A percentile compares a stretch with the other conserved stretches of the same genome.
phyloP scores from a whole-genome alignment of 2,329 filamentous ascomycete species.

The Iodosphaeria phyllophila region DNA sequence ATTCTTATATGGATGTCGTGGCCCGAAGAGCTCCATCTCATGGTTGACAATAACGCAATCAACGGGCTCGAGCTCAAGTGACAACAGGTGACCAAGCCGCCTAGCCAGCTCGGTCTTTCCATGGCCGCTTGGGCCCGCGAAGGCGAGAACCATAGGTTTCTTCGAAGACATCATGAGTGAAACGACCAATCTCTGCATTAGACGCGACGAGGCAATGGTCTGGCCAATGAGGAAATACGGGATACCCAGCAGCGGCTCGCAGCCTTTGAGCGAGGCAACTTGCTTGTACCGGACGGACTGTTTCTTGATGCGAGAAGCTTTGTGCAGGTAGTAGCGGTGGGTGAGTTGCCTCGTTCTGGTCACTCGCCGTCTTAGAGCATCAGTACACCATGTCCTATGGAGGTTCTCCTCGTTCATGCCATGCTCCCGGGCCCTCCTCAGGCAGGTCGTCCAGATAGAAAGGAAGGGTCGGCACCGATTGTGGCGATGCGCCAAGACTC shows the following conservation, averaged over 20 bases:
- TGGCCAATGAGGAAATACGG: slow-evolving; percentile 6
- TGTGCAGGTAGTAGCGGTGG: slow-evolving; percentile 7
- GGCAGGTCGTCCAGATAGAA: slow-evolving; percentile 6
- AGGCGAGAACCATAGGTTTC: slow-evolving; percentile 19
- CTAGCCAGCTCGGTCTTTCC: slow-evolving; percentile 29
- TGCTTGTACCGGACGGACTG: slow-evolving; percentile 4
- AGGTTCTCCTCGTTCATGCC: slow-evolving; percentile 2
- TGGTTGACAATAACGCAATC: slow-evolving; percentile 19
- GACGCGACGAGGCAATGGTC: slow-evolving; percentile 4
- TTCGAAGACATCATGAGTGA: slow-evolving; percentile 11
- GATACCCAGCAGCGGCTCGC: slow-evolving; percentile 5
- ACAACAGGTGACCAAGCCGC: slow-evolving; percentile 19
- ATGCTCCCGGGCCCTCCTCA: slow-evolving; percentile 2
- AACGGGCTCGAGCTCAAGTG: slow-evolving; percentile 16
- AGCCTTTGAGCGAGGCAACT: slow-evolving; percentile 3
- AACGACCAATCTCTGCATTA: slow-evolving; percentile 6
- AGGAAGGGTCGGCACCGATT: slow-evolving; percentile 5
- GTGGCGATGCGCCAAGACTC: slow-evolving; percentile 5
- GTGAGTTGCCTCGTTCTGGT: slow-evolving; percentile 6
- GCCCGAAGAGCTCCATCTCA: slow-evolving; percentile 23
- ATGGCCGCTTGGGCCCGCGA: slow-evolving; percentile 26
- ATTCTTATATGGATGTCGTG: slow-evolving; percentile 14
- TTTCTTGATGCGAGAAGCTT: slow-evolving; percentile 3
- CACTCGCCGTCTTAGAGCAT: slow-evolving; percentile 2
- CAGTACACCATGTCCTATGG: slow-evolving; percentile 5